These are phyloP conservation scores for Chrysoporthe puriensis DNA, from an alignment of 2,329 filamentous ascomycete species.

Conservation along the genomic window DNA sequence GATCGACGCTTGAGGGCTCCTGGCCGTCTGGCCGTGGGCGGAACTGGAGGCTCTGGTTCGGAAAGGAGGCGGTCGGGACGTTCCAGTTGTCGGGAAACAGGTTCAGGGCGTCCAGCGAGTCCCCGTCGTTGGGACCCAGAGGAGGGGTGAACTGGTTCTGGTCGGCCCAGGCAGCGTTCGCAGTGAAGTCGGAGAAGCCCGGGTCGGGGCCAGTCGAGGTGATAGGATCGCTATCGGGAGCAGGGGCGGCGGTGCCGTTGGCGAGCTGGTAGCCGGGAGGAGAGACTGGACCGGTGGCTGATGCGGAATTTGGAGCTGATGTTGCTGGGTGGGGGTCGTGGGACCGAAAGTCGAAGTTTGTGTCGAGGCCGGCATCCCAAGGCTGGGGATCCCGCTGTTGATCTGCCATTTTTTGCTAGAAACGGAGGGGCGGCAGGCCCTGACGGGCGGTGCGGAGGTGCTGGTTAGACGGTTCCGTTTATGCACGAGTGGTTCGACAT, in stretches of 20 bases:
- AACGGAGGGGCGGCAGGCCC: slow-evolving; percentile 17
- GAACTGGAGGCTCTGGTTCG: slow-evolving; percentile 25
- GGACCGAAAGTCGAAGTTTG: slow-evolving; percentile 27
- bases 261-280: slow-evolving; percentile 18
- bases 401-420: slow-evolving; percentile 36
- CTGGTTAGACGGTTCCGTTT: slow-evolving; percentile 37
- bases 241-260: slow-evolving; percentile 17
- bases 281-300: slow-evolving; percentile 23
- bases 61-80: slow-evolving; percentile 26
- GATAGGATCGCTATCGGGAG: slow-evolving; percentile 17
- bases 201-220: slow-evolving; percentile 23
- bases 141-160: slow-evolving; percentile 27
- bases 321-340: slow-evolving; percentile 24
- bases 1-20: slow-evolving; percentile 9
- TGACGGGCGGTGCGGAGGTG: slow-evolving; percentile 19
- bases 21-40: slow-evolving; percentile 21
- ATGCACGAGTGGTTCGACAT: slow-evolving; percentile 43
- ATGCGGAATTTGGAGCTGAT: slow-evolving; percentile 23
- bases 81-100: slow-evolving; percentile 27
- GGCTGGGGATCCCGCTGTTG: slow-evolving; percentile 33
- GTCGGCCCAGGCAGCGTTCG: slow-evolving; percentile 24
- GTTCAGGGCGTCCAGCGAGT: slow-evolving; percentile 25
- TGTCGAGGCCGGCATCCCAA: slow-evolving; percentile 26
- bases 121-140: slow-evolving; percentile 23
- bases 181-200: slow-evolving; percentile 22